Evolutionary conservation across 768 basidiomycete genomes (phyloP).

Genomic region (Chalciporus piperatus): DNA sequence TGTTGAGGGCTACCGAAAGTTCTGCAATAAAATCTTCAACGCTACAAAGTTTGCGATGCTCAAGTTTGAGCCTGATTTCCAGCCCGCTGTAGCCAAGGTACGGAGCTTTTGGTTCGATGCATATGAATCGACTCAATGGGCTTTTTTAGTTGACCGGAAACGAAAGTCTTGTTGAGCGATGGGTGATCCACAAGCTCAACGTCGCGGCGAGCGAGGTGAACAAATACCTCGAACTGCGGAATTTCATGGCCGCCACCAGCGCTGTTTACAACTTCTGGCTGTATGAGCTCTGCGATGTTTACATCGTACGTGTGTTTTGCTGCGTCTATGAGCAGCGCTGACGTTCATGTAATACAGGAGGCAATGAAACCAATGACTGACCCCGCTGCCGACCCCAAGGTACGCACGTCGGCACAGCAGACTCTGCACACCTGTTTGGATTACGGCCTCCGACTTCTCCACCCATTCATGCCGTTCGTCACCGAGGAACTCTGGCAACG

Average conservation of each 20-base stretch:
- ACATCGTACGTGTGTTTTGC: slow-evolving; percentile 66
- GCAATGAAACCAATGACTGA: slow-evolving; percentile 99
- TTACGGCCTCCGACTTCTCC: slow-evolving; percentile 81
- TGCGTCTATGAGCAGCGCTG: not conserved
- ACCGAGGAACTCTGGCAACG: slow-evolving; percentile 99
- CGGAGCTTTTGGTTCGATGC: slow-evolving; percentile 8
- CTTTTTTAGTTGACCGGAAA: slow-evolving; percentile 73
- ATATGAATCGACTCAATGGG: not conserved
- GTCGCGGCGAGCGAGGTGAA: slow-evolving; percentile 76
- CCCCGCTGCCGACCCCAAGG: slow-evolving; percentile 56
- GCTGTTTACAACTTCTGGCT: slow-evolving; percentile 93
- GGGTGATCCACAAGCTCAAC: slow-evolving; percentile 95
- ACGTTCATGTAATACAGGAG: slow-evolving; percentile 54
- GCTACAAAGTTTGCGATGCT: slow-evolving; percentile 99
- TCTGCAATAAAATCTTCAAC: slow-evolving; percentile 99
- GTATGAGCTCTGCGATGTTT: slow-evolving; percentile 98
- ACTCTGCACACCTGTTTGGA: slow-evolving; percentile 96
- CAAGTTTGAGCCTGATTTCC: slow-evolving; percentile 85
- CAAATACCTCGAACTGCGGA: slow-evolving; percentile 67
- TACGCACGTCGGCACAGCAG: slow-evolving; percentile 84
- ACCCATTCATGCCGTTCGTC: slow-evolving; percentile 99
- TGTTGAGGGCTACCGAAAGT: slow-evolving; percentile 98
- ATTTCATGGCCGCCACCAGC: slow-evolving; percentile 91
- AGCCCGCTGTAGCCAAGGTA: slow-evolving; percentile 67
- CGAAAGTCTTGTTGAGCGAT: slow-evolving; percentile 89